Evolutionary conservation across 495 filamentous ascomycete genomes (phyloP), one percentile per base, ranked within the genome.

Genomic region (Penicillium argentinense): DNA sequence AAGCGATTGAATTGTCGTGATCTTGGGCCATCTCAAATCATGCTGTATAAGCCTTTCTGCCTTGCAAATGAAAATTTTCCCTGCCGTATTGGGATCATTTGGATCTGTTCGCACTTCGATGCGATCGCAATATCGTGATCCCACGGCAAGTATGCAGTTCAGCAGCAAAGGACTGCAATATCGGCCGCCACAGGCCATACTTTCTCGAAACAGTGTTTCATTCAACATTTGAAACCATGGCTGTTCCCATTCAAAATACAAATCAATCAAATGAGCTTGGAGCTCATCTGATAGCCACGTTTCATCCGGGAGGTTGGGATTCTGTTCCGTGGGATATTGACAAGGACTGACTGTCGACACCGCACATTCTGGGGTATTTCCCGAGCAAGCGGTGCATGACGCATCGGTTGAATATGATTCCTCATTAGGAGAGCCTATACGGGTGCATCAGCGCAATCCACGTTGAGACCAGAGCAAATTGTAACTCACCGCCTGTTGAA

Each of bases 191-290:
- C 12, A 57, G 62, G 5, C 57, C 53, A 87, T 82, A 57, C 90
- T 87, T 19, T 76, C 66, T 43, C 86, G 63, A 56, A 95, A 92
- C 42, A 86, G 77, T 37, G 83, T 80, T 40, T 89, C 84, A 45
- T 82, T 83, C 28, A 95, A 76, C 3, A 87, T 74, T 6, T 83
- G 79, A 56, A 86, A 83, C 42, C 82, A 86, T 2, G 87, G 85
- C 51, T 91, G 87, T 54, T 87, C 83, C 88, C 88, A 93, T 56
- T 78, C 81, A 47, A 95, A 92, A 64, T 88, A 92, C 12, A 91
- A 66, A 11, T 59, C 49, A 6, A 70, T 39, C 21, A 70, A 28
- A 34, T 60, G 47, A 1, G 50, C 45, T 33, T 51, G 32, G 8
- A 67, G 56, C 13, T 60, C 56, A 7, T 60, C 47, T 18, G 56